Evolutionary conservation across 2,329 filamentous ascomycete species (phyloP).

Genomic region (Harringtonia aguacate): DNA sequence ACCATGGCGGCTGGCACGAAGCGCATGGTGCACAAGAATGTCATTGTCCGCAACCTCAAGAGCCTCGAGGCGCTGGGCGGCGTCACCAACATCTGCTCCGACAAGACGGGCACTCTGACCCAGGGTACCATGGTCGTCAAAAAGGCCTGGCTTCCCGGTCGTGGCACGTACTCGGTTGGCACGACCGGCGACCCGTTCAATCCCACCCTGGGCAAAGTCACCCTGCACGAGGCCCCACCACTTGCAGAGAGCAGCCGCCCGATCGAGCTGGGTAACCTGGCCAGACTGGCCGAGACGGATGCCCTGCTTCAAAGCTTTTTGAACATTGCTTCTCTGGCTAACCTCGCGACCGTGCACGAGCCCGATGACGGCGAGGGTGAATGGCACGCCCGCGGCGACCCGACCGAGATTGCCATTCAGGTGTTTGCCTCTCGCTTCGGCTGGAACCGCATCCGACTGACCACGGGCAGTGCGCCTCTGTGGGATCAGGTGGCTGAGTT

Average conservation of each 20-base stretch:
- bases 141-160: slow-evolving; percentile 47
- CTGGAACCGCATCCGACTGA: slow-evolving; percentile 39
- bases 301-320: slow-evolving; percentile 17
- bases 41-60: slow-evolving; percentile 44
- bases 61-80: too few relatives aligned
- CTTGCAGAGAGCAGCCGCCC: neutral
- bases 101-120: slow-evolving; percentile 54
- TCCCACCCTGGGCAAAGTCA: neutral
- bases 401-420: slow-evolving; percentile 58
- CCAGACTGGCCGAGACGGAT: neutral
- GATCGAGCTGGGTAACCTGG: neutral
- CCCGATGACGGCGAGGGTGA: slow-evolving; percentile 20
- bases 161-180: slow-evolving; percentile 42
- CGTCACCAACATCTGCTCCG: too few relatives aligned
- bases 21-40: slow-evolving; percentile 42
- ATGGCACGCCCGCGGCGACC: slow-evolving; percentile 49
- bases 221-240: neutral
- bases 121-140: slow-evolving; percentile 48
- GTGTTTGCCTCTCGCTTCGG: slow-evolving; percentile 55
- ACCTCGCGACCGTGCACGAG: slow-evolving; percentile 45
- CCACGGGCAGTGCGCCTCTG: slow-evolving; percentile 24
- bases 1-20: slow-evolving; percentile 47
- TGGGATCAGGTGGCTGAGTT: slow-evolving; percentile 48
- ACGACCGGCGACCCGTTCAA: slow-evolving; percentile 33
- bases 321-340: slow-evolving; percentile 47